Percentiles rank a stretch among this genome's conserved stretches.
phyloP scores from a whole-genome alignment of 805 yeast species.

The Kodamaea laetipori region DNA sequence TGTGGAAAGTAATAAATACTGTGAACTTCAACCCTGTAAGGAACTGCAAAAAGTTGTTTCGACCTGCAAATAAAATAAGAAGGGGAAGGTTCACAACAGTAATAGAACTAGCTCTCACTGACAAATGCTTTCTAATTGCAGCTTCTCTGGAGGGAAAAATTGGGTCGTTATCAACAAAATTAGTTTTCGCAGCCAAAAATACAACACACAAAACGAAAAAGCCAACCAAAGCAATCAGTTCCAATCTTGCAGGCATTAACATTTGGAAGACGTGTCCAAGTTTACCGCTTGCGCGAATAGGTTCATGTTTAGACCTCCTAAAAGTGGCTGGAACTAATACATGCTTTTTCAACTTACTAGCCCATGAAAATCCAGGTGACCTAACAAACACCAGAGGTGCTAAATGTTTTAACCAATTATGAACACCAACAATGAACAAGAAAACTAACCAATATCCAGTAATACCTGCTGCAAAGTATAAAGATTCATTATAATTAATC shows the following conservation, averaged over 20 bases:
- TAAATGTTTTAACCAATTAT: slow-evolving; percentile 17
- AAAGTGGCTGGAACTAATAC: slow-evolving; percentile 42
- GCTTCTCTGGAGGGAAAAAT: slow-evolving; percentile 13
- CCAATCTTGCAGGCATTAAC: slow-evolving; percentile 40
- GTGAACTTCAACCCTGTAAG: slow-evolving; percentile 60
- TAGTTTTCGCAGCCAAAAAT: slow-evolving; percentile 12
- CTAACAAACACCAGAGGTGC: slow-evolving; percentile 31
- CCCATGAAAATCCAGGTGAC: slow-evolving; percentile 6
- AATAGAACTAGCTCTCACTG: slow-evolving; percentile 48
- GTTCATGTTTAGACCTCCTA: slow-evolving; percentile 22
- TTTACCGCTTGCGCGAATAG: slow-evolving; percentile 22
- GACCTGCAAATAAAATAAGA: slow-evolving; percentile 58
- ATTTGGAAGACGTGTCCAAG: slow-evolving; percentile 23
- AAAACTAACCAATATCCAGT: slow-evolving; percentile 25
- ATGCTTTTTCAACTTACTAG: slow-evolving; percentile 35
- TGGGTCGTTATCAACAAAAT: slow-evolving; percentile 18
- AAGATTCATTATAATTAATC: slow-evolving; percentile 26
- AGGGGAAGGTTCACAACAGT: slow-evolving; percentile 51
- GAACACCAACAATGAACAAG: slow-evolving; percentile 11
- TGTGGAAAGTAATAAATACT: slow-evolving; percentile 45
- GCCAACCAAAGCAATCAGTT: slow-evolving; percentile 29
- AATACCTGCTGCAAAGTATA: slow-evolving; percentile 29
- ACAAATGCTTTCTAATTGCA: slow-evolving; percentile 33
- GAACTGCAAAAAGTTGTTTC: slow-evolving; percentile 60
- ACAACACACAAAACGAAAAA: slow-evolving; percentile 24